Evolutionary conservation across 176 grass and related monocot genomes (phyloP).

Genomic region (Guadua angustifolia): DNA sequence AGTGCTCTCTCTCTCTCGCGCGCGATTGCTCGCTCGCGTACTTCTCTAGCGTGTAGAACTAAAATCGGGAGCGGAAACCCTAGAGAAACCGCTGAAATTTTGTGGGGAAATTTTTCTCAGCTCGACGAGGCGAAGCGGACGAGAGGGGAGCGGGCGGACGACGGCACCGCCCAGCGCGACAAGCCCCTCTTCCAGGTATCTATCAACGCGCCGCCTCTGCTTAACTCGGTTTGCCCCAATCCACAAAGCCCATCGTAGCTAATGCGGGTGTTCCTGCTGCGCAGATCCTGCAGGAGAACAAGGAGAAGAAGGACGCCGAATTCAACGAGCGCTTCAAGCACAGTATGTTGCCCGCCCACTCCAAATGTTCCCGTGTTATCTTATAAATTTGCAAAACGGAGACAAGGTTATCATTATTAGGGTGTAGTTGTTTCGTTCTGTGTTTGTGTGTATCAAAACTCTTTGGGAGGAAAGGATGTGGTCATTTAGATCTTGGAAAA

Average conservation of each 20-base stretch:
- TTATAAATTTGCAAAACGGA: not conserved
- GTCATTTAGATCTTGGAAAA: not conserved
- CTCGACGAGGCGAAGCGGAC: constrained; percentile 82
- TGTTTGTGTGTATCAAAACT: not conserved
- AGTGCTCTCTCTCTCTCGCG: not conserved
- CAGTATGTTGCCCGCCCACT: constrained; percentile 46
- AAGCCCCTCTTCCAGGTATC: constrained; percentile 79
- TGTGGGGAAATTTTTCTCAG: constrained; percentile 39
- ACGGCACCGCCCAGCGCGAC: constrained; percentile 91
- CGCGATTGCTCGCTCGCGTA: not conserved
- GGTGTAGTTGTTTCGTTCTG: not conserved
- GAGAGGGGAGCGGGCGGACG: constrained; percentile 84
- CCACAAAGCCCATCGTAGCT: not conserved
- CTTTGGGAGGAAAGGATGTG: not conserved
- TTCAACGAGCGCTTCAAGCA: constrained; percentile 99
- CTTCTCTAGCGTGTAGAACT: not conserved
- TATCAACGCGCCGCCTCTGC: not conserved
- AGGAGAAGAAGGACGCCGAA: constrained; percentile 96
- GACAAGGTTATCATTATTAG: no score
- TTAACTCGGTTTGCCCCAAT: not conserved
- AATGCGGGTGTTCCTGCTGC: not conserved
- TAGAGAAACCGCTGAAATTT: constrained; percentile 40
- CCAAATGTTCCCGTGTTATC: not conserved
- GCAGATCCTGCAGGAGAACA: constrained; percentile 94
- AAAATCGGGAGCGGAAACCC: constrained; percentile 12